Evolutionary conservation across 2,329 filamentous ascomycete genomes (phyloP).

Genomic region (Cercospora nicotianae): DNA sequence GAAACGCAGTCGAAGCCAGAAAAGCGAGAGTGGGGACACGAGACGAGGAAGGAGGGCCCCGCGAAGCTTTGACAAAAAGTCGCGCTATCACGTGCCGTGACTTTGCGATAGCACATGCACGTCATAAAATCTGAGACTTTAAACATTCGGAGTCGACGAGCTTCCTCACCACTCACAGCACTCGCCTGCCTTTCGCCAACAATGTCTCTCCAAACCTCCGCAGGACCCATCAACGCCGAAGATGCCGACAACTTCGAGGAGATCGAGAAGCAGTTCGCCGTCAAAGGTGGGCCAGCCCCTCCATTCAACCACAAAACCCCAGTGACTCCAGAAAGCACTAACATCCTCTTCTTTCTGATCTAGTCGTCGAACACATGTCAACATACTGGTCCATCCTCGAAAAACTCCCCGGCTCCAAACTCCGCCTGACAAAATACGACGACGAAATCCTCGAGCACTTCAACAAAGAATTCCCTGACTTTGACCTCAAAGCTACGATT

Average conservation of each 20-base stretch:
- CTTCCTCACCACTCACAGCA: background rate
- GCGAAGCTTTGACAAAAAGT: background rate
- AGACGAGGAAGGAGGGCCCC: background rate
- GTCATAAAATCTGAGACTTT: conserved; percentile 3
- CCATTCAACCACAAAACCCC: background rate
- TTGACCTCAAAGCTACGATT: conserved; percentile 77
- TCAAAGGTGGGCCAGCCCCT: conserved; percentile 66
- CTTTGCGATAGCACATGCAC: background rate
- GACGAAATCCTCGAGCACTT: conserved; percentile 93
- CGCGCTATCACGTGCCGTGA: background rate
- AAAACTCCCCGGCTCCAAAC: conserved; percentile 79
- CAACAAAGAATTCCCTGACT: conserved; percentile 84
- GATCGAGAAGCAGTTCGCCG: conserved; percentile 99
- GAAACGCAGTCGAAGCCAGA: background rate
- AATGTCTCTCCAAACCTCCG: conserved; percentile 15
- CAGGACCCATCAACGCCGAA: conserved; percentile 48
- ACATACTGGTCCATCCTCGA: conserved; percentile 97
- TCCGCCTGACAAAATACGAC: conserved; percentile 91
- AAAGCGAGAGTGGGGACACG: background rate
- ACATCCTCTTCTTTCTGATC: background rate
- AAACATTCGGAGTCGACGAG: background rate
- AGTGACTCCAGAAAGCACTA: background rate
- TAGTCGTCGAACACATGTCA: conserved; percentile 91
- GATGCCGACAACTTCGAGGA: conserved; percentile 61
- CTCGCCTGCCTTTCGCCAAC: background rate